Evolutionary conservation across 1,284 basidiomycete species (phyloP), one percentile per base, ranked within the genome.

Genomic region (Trichosporon sp.): DNA sequence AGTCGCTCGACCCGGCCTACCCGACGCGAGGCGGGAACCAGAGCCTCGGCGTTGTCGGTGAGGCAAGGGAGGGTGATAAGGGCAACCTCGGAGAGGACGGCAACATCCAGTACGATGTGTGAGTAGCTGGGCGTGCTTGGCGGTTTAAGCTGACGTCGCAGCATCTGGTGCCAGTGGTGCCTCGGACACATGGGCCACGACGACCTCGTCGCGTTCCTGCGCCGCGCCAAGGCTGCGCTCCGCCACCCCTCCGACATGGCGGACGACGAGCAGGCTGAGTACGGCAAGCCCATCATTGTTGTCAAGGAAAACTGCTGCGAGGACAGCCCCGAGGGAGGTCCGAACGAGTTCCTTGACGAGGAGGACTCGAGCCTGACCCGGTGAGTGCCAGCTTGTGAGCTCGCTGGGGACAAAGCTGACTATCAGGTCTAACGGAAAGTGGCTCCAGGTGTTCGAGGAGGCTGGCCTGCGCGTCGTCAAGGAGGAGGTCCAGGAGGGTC

Each of bases 81-180:
- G 78, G 76, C 4, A 71, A 68, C 7, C 74, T 78, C 8, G 81
- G 81, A 0, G 75, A 77, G 51, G 80, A 76, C 5, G 65, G 72
- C 43, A 81, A 79, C 31, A 73, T 81, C 51, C 74, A 76, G 2
- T 83, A 83, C 59, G 82, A 84, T 72, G 78, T 77, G 78, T 85
- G 75, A 78, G 83, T 82, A 11, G 35, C 14, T 37, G 63, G 32
- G 10, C 64, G 16, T 37, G 35, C 35, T 31, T 56, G 48, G 7
- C 1, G 92, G 26, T 26, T 26, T 26, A 91, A 80, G 91, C 94
- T 83, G 87, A 73, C 48, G 1, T 0, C 46, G 2, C 68, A 84
- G 83, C 1, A 88, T 96, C 71, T 94, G 93, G 95, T 93, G 93
- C 78, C 95, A 97, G 81, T 97, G 95, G 95, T 96, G 94, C 85